These are phyloP conservation scores for Penicillium atrosanguineum DNA, from an alignment of 495 filamentous ascomycete genomes.

Conservation along the genomic window DNA sequence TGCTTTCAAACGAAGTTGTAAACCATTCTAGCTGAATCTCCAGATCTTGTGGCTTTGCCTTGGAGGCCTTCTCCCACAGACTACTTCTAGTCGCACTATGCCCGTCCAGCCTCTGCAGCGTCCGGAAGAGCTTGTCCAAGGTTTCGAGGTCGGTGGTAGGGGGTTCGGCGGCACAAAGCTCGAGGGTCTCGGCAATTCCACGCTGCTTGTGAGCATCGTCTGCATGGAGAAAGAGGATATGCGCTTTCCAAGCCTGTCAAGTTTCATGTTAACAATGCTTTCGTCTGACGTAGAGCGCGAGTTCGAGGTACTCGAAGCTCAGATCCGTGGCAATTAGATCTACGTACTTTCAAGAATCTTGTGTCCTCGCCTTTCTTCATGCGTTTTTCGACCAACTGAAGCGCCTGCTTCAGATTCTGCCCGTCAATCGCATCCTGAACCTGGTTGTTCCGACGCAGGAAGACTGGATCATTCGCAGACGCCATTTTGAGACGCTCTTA, in stretches of 20 bases:
- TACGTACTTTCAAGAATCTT: conserved; percentile 36
- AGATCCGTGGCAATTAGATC: neutral
- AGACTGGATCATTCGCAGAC: conserved; percentile 42
- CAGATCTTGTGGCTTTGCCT: conserved; percentile 47
- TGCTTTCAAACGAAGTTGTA: conserved; percentile 40
- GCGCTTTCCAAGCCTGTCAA: conserved; percentile 51
- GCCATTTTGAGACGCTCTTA: conserved; percentile 21
- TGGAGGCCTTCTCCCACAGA: conserved; percentile 57
- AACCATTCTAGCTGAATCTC: conserved; percentile 57
- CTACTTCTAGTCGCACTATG: conserved; percentile 33
- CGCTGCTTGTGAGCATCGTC: conserved; percentile 44
- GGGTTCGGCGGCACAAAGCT: conserved; percentile 45
- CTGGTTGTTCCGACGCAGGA: conserved; percentile 55
- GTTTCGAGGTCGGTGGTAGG: conserved; percentile 50
- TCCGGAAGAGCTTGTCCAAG: conserved; percentile 45
- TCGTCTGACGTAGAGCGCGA: neutral
- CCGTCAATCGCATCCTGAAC: conserved; percentile 58
- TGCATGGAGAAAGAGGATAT: conserved; percentile 44
- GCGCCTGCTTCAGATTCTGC: conserved; percentile 56
- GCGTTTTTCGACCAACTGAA: conserved; percentile 58
- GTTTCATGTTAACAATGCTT: neutral
- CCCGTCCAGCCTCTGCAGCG: conserved; percentile 31
- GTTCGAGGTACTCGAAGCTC: neutral
- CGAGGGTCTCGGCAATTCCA: conserved; percentile 46
- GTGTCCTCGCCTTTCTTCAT: conserved; percentile 60